phyloP scores from a whole-genome alignment of 2,329 filamentous ascomycete genomes.

The Kalmusia sp. region DNA sequence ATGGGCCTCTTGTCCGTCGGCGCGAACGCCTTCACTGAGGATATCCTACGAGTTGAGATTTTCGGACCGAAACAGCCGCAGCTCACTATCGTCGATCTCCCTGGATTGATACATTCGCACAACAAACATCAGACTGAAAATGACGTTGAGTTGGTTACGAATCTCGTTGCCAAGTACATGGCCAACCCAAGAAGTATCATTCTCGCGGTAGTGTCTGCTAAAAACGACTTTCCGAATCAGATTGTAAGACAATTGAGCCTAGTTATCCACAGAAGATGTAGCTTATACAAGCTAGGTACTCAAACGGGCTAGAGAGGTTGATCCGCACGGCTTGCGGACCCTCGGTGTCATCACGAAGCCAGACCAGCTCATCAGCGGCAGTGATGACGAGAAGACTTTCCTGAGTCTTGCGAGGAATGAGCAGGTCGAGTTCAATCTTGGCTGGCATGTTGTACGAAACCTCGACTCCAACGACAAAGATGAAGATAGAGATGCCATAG shows the following conservation, averaged over 20 bases:
- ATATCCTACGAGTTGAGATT: constrained; percentile 24
- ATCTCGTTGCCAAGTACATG: constrained; percentile 52
- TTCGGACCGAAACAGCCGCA: constrained; percentile 16
- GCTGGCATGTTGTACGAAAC: constrained; percentile 44
- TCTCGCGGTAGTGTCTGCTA: constrained; percentile 51
- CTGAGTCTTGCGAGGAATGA: constrained; percentile 35
- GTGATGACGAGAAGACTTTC: constrained; percentile 25
- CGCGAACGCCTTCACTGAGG: constrained; percentile 14
- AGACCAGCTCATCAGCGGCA: constrained; percentile 42
- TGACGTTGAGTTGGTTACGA: constrained; percentile 55
- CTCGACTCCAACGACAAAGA: constrained; percentile 26
- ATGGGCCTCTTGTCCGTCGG: constrained; percentile 51
- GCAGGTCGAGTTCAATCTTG: constrained; percentile 34
- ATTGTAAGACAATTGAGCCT: no score
- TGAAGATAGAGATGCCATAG: no score
- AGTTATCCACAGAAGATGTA: no score
- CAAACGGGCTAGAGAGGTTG: constrained; percentile 48
- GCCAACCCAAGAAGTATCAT: constrained; percentile 50
- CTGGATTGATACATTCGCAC: constrained; percentile 58
- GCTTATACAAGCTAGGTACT: no score
- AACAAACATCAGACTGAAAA: constrained; percentile 54
- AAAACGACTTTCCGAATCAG: constrained; percentile 50
- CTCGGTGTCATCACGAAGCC: constrained; percentile 64
- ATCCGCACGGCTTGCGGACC: constrained; percentile 54
- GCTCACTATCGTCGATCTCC: constrained; percentile 55